Percentiles rank a stretch among this genome's conserved stretches.
These are phyloP conservation scores for Trypethelium eluteriae DNA, from an alignment of 495 filamentous ascomycete species.

Conservation along the genomic window DNA sequence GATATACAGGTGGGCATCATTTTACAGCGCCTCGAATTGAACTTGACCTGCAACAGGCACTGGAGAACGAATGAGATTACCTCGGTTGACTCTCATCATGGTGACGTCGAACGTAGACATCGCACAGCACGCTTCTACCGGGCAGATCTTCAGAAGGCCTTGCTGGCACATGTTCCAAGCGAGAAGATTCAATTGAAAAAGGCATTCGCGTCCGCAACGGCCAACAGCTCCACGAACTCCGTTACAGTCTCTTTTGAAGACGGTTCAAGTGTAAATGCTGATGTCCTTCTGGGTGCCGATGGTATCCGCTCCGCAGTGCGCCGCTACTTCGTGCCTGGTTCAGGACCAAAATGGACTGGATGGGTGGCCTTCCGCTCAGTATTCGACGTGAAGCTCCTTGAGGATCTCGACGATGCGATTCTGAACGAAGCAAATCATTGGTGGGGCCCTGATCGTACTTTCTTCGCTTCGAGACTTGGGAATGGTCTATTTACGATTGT, in stretches of 20 bases:
- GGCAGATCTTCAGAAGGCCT: conserved; percentile 2
- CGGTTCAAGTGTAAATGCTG: not conserved
- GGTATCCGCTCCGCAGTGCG: not conserved
- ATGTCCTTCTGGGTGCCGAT: not conserved
- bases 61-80: conserved; percentile 8
- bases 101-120: not conserved
- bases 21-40: not conserved
- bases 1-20: not conserved
- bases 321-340: conserved; percentile 35
- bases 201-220: not conserved
- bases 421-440: conserved; percentile 44
- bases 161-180: not conserved
- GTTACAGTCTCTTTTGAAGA: not conserved
- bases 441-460: conserved; percentile 43
- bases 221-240: not conserved
- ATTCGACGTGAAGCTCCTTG: conserved; percentile 29
- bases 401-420: conserved; percentile 34
- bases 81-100: conserved; percentile 4
- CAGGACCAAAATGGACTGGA: conserved; percentile 40
- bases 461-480: conserved; percentile 44
- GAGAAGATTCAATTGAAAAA: conserved; percentile 3
- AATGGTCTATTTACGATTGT: conserved; percentile 42
- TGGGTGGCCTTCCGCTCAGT: conserved; percentile 43
- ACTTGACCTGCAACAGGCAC: not conserved
- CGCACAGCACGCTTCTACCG: conserved; percentile 5